Base-by-base conservation (phyloP, 1,139 yeast species). In the Geotrichum candidum region DNA sequence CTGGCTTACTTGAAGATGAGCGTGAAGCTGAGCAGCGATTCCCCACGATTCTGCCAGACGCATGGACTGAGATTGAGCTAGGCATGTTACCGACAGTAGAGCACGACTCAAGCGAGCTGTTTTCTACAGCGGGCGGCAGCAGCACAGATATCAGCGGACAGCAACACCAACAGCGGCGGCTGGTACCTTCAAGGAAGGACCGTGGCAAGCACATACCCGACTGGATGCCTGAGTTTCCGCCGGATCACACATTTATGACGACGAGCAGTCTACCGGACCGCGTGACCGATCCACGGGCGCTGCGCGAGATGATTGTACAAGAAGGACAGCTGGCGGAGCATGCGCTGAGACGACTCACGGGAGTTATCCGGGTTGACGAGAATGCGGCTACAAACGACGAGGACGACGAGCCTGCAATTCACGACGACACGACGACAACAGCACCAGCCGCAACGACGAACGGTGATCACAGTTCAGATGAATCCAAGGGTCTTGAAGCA, bases 141-240 rank as follows among this genome's bases (percentile, higher is more conserved):
- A 56, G 66, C 69, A 22, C 73, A 72, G 58, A 71, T 69, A 57
- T 65, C 55, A 38, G 45, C 45, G 18, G 45, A 10, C 15, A 38
- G 33, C 33, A 55, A 29, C 33, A 29, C 0, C 33, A 29, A 29
- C 62, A 64, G 51, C 68, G 62, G 62, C 66, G 66, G 58, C 68
- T 66, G 61, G 68, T 65, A 53, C 71, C 94, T 0, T 79, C 85
- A 22, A 77, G 80, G 15, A 77, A 81, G 35, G 70, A 74, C 25
- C 74, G 78, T 51, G 85, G 84, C n/a, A 70, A 72, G 1, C 84
- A 85, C 67, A 80, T 89, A 3, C 96, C 96, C 0, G 69, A 76
- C 3, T 90, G 90, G 84, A 77, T 92, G 69, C 98, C 98, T 0
- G 85, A 84, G 27, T 79, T 91, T 50, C 98, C 98, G 1, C 97